These are phyloP conservation scores for Cyberlindnera japonica DNA, from an alignment of 805 yeast species.

Conservation along the genomic window DNA sequence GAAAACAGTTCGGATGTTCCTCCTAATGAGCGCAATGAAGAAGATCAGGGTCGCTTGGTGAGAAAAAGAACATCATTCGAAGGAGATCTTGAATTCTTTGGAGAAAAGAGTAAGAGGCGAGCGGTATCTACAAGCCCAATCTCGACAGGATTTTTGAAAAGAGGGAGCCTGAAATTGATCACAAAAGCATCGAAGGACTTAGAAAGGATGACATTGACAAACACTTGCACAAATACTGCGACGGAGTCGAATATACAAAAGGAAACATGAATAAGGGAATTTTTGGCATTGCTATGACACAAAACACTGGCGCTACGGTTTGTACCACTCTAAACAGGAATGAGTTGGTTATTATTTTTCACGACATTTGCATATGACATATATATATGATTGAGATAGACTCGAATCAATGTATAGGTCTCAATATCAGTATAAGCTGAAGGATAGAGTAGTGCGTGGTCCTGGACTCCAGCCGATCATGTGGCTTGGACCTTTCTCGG, in stretches of 20 bases:
- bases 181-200: constrained; percentile 25
- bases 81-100: constrained; percentile 6
- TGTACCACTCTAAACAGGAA: too few relatives aligned
- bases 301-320: too few relatives aligned
- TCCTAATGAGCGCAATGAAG: constrained; percentile 6
- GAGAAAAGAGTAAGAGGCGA: constrained; percentile 21
- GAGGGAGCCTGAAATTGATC: constrained; percentile 22
- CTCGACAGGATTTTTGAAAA: constrained; percentile 16
- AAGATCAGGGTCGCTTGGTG: constrained; percentile 10
- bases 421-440: too few relatives aligned
- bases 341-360: too few relatives aligned
- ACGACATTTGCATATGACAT: too few relatives aligned
- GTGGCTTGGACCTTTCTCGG: too few relatives aligned
- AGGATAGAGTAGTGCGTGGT: too few relatives aligned
- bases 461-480: too few relatives aligned
- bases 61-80: constrained; percentile 26
- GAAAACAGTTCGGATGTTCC: constrained; percentile 1
- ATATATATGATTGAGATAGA: too few relatives aligned
- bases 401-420: too few relatives aligned
- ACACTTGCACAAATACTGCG: not conserved
- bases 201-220: constrained; percentile 24
- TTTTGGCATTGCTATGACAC: too few relatives aligned
- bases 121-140: constrained; percentile 29
- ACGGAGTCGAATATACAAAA: not conserved
- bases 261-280: not conserved